Conservation (phyloP, 768 basidiomycete genomes). For the Mycena chlorophos region DNA sequence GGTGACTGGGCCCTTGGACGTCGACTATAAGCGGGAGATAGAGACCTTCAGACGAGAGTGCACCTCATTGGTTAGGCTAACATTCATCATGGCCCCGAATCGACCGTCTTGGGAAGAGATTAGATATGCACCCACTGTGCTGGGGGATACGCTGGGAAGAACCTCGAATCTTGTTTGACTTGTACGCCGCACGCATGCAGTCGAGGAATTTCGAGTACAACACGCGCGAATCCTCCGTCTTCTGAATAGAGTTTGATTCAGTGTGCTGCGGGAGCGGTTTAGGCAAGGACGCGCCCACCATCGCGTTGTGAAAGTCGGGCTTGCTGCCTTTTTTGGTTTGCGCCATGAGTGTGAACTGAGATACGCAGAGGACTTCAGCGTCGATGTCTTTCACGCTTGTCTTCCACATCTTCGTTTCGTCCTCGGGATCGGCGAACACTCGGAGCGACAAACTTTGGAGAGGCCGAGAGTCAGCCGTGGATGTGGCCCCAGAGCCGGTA, state of each 20-base stretch:
- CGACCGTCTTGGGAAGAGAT: constrained; percentile 69
- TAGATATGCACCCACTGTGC: too few species aligned
- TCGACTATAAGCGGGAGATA: constrained; percentile 43
- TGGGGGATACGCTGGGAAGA: constrained; percentile 10
- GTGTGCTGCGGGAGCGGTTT: not conserved
- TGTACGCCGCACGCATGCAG: constrained; percentile 64
- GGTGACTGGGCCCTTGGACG: constrained; percentile 75
- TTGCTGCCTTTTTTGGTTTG: constrained; percentile 86
- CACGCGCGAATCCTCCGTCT: constrained; percentile 64
- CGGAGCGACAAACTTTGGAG: constrained; percentile 67
- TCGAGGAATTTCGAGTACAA: constrained; percentile 76
- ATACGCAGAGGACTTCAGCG: constrained; percentile 91
- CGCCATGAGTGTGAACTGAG: constrained; percentile 90
- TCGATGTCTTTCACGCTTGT: constrained; percentile 81
- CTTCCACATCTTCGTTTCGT: constrained; percentile 78
- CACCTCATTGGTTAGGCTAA: constrained; percentile 86
- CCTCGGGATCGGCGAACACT: constrained; percentile 62
- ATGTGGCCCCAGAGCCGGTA: not conserved
- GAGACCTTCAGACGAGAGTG: constrained; percentile 2
- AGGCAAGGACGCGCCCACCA: constrained; percentile 54
- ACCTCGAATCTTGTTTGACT: constrained; percentile 81
- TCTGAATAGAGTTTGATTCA: constrained; percentile 29
- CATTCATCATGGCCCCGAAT: constrained; percentile 97
- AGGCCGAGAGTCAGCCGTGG: constrained; percentile 9
- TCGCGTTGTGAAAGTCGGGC: constrained; percentile 90